Evolutionary conservation across 306 rosid species (phyloP).

Genomic region (Luffa acutangula): DNA sequence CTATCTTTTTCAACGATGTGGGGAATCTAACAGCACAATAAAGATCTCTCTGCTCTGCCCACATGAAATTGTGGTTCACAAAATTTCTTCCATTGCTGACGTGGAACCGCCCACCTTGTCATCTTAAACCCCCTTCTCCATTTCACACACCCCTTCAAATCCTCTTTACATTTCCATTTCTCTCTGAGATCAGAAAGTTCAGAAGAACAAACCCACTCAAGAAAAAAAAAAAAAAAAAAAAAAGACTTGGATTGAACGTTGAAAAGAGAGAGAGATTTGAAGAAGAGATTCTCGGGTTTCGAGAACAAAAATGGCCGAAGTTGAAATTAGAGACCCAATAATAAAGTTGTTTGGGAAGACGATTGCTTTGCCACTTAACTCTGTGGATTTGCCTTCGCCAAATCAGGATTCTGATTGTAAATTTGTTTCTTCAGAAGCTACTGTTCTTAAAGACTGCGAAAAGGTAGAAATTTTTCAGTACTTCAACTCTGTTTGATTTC

Average conservation of each 20-base stretch:
- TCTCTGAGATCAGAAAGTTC: not conserved
- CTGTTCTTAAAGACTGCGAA: conserved; percentile 18
- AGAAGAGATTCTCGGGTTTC: not conserved
- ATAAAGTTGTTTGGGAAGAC: conserved; percentile 80
- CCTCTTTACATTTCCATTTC: not conserved
- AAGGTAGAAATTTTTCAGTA: conserved; percentile 26
- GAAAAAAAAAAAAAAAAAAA: too few relatives aligned
- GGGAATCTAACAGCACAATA: conserved; percentile 62
- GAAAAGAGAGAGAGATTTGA: not conserved
- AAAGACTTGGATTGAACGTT: not conserved
- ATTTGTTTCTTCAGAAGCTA: conserved; percentile 18
- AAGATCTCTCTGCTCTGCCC: conserved; percentile 55
- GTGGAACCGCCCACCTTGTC: conserved; percentile 36
- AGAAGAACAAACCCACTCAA: not conserved
- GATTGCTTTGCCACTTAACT: conserved; percentile 38
- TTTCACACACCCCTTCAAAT: not conserved
- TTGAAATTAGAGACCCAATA: conserved; percentile 28
- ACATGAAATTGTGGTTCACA: conserved; percentile 85
- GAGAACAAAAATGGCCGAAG: conserved; percentile 42
- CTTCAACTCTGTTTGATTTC: not conserved
- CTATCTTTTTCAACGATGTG: conserved; percentile 48
- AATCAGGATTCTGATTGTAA: not conserved
- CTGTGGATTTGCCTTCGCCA: not conserved
- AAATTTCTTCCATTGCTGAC: conserved; percentile 25
- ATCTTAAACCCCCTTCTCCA: conserved; percentile 7